A percentile compares a stretch with the other conserved stretches of the same genome.
These are phyloP conservation scores for Zygosaccharomyces rouxii DNA, from an alignment of 805 yeast species.

Conservation along the genomic window DNA sequence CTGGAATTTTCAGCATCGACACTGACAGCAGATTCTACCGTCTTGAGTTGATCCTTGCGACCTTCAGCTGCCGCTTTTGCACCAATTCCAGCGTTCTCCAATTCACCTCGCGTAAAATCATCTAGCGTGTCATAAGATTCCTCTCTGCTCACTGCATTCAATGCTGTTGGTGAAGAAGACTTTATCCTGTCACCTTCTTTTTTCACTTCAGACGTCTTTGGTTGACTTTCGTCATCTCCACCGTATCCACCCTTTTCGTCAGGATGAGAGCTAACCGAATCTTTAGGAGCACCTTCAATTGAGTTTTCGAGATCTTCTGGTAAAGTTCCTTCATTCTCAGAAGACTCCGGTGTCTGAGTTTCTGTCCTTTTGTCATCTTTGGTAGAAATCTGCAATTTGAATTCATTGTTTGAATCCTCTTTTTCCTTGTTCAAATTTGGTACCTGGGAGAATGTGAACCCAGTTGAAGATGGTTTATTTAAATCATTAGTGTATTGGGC, in stretches of 20 bases:
- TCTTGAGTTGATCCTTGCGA: not conserved
- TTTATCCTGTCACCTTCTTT: not conserved
- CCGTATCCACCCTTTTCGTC: not conserved
- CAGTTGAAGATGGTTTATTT: slow-evolving; percentile 14
- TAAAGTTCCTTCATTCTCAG: not conserved
- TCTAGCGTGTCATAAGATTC: slow-evolving; percentile 25
- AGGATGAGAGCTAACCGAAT: not conserved
- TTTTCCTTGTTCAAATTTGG: slow-evolving; percentile 1
- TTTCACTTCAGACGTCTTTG: not conserved
- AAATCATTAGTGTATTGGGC: slow-evolving; percentile 25
- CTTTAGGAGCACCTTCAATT: not conserved
- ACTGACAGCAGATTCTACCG: not conserved
- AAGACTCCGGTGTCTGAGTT: not conserved
- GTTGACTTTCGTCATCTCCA: not conserved
- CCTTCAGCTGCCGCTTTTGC: not conserved
- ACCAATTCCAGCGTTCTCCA: slow-evolving; percentile 11
- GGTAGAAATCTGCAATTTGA: not conserved
- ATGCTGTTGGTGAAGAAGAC: not conserved
- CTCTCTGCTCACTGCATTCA: slow-evolving; percentile 7
- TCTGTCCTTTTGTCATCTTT: not conserved
- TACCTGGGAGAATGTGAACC: slow-evolving; percentile 18
- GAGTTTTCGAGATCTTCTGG: not conserved
- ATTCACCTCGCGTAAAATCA: slow-evolving; percentile 20
- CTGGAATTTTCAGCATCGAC: not conserved
- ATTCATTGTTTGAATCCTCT: not conserved